Base-by-base conservation (phyloP, 2,329 filamentous ascomycete species). In the Parastagonospora nodorum region DNA sequence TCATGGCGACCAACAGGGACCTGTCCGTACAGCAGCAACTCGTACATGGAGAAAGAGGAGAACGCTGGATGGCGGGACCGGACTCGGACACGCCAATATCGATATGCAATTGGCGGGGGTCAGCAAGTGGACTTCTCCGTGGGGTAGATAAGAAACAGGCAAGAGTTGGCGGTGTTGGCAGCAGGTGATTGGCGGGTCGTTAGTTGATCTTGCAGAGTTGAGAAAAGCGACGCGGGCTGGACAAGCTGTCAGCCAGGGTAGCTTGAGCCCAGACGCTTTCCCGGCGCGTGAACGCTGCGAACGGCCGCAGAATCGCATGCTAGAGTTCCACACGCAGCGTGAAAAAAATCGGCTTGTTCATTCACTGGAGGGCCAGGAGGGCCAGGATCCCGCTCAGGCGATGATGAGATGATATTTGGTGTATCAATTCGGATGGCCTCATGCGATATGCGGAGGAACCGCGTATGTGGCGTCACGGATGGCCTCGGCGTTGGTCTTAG, bases 1-100 rank as follows among this genome's bases (percentile, higher is more conserved):
- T 82, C 75, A 75, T 86, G 83, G 63, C 84, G 82, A 33, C 78
- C 71, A 30, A 73, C 68, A 8, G 83, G 78, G 48, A 87, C 78
- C 63, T 83, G 80, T 61, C 82, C 83, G 72, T 82, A 85, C 39
- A 87, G 78, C 41, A 84, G 74, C 59, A 85, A 77, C 75, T 87
- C 84, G 71, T 87, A 83, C 84, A 87, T 86, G 51, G 56, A 50
- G 53, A 50, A 43, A 28, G 43, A 33, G 35, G 42, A 45, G 42
- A 29, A 24, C 10, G 16, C n/a, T 42, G 35, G 40, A 40, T 41
- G 42, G 31, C 46, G 42, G 51, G 55, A 55, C 55, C 49, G 50
- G 46, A 52, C 46, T 51, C 55, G 59, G 58, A 39, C 51, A 51
- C 36, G 27, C 41, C 51, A 42, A 42, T 52, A 59, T 60, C 58